These are phyloP conservation scores for Peniophora sp. DNA, from an alignment of 1,284 basidiomycete species.

Conservation along the genomic window DNA sequence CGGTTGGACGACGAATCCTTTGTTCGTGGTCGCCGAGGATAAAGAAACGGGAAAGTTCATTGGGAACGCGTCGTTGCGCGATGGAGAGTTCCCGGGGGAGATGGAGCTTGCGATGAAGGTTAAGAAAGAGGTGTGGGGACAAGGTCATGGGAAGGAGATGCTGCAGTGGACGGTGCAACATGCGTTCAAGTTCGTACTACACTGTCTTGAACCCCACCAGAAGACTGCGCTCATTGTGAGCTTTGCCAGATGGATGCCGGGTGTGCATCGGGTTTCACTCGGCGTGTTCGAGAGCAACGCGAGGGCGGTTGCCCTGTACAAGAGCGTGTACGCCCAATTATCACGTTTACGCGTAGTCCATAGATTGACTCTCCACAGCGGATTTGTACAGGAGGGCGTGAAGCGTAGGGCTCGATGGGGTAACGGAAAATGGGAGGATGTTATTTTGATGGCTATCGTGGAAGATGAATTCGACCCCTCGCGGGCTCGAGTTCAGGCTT, in stretches of 20 bases:
- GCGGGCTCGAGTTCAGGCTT: not conserved
- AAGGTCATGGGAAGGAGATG: slow-evolving; percentile 25
- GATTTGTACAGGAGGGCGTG: slow-evolving; percentile 22
- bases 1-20: not conserved
- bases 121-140: slow-evolving; percentile 17
- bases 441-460: slow-evolving; percentile 18
- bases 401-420: slow-evolving; percentile 18
- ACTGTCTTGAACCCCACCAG: too few relatives aligned
- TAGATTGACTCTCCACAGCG: slow-evolving; percentile 11
- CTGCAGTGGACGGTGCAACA: slow-evolving; percentile 23
- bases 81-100: slow-evolving; percentile 16
- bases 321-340: slow-evolving; percentile 18
- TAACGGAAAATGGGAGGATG: slow-evolving; percentile 20
- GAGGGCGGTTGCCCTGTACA: slow-evolving; percentile 19
- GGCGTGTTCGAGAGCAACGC: slow-evolving; percentile 21
- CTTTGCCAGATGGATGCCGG: slow-evolving; percentile 3
- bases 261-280: slow-evolving; percentile 21
- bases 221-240: too few relatives aligned
- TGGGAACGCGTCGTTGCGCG: not conserved
- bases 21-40: not conserved
- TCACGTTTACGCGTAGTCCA: not conserved
- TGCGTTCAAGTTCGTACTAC: slow-evolving; percentile 18
- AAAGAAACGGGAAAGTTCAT: not conserved
- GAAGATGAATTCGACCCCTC: slow-evolving; percentile 15
- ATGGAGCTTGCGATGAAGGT: slow-evolving; percentile 20